Evolutionary conservation across 2,329 filamentous ascomycete species (phyloP).

Genomic region (Fusarium sulawesiense): DNA sequence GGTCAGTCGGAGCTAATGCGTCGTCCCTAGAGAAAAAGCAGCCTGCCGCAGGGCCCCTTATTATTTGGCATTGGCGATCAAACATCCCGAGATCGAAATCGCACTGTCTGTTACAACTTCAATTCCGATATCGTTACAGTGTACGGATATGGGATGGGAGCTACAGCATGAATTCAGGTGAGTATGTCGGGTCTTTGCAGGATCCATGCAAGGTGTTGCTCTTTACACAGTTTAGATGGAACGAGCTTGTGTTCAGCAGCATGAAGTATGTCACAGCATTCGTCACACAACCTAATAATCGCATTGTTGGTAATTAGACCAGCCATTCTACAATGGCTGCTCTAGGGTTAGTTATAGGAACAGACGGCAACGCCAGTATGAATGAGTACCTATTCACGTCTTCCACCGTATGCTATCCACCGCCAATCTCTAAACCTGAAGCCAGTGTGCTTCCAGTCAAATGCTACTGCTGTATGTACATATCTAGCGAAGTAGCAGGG

Average conservation of each 20-base stretch:
- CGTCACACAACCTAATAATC: background rate
- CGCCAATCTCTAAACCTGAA: background rate
- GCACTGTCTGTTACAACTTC: slow-evolving; percentile 28
- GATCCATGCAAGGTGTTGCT: background rate
- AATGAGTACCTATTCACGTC: background rate
- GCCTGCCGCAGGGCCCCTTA: slow-evolving; percentile 35
- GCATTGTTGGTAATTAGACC: background rate
- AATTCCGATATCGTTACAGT: background rate
- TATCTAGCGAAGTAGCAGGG: background rate
- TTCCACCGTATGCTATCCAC: background rate
- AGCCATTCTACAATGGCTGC: background rate
- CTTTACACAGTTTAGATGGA: background rate
- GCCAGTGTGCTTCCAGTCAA: background rate
- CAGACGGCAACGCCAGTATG: background rate
- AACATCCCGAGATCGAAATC: slow-evolving; percentile 30
- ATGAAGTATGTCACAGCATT: background rate
- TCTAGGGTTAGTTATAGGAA: background rate
- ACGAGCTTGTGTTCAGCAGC: background rate
- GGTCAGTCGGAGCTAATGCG: slow-evolving; percentile 2
- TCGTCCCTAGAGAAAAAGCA: slow-evolving; percentile 5
- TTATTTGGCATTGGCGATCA: slow-evolving; percentile 38
- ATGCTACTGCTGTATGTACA: background rate
- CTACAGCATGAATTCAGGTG: slow-evolving; percentile 3
- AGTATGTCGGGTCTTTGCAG: slow-evolving; percentile 1
- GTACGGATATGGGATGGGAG: background rate